Percentiles rank a stretch among this genome's conserved stretches.
phyloP scores from a whole-genome alignment of 306 rosid genomes.

The Sindora glabra region DNA sequence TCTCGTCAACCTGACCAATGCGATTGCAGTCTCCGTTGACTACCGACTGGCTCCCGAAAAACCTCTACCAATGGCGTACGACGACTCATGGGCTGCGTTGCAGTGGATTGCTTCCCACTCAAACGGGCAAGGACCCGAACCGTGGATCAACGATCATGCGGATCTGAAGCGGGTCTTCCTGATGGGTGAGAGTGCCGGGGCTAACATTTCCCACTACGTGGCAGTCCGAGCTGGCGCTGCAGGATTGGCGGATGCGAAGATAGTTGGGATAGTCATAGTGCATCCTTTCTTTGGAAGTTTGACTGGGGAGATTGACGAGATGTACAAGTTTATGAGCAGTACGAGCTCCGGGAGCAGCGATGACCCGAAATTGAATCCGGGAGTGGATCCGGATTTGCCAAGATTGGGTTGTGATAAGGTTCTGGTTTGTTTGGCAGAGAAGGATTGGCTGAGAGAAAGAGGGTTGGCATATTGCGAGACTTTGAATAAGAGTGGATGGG shows the following conservation, averaged over 20 bases:
- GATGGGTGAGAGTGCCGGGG: slow-evolving; percentile 22
- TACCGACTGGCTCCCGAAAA: slow-evolving; percentile 26
- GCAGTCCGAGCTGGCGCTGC: slow-evolving; percentile 10
- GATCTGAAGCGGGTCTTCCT: slow-evolving; percentile 17
- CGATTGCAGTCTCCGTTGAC: slow-evolving; percentile 12
- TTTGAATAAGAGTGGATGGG: slow-evolving; percentile 12
- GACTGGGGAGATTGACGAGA: not conserved
- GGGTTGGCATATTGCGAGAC: slow-evolving; percentile 8
- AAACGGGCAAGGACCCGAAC: slow-evolving; percentile 13
- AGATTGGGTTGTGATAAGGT: slow-evolving; percentile 8
- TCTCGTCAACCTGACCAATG: not conserved
- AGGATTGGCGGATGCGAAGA: not conserved
- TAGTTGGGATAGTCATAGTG: slow-evolving; percentile 3
- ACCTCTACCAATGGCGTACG: slow-evolving; percentile 21
- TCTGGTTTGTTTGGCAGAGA: slow-evolving; percentile 22
- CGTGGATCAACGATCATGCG: slow-evolving; percentile 11
- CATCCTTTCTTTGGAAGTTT: slow-evolving; percentile 19
- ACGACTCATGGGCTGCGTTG: slow-evolving; percentile 17
- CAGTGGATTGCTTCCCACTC: slow-evolving; percentile 16
- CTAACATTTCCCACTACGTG: slow-evolving; percentile 20
- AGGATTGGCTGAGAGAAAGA: slow-evolving; percentile 21
- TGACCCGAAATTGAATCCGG: slow-evolving; percentile 19
- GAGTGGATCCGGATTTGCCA: not conserved
- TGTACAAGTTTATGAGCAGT: slow-evolving; percentile 8
- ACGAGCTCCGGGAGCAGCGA: slow-evolving; percentile 9